These are phyloP conservation scores for Daedalea quercina DNA, from an alignment of 768 basidiomycete species.

Conservation along the genomic window DNA sequence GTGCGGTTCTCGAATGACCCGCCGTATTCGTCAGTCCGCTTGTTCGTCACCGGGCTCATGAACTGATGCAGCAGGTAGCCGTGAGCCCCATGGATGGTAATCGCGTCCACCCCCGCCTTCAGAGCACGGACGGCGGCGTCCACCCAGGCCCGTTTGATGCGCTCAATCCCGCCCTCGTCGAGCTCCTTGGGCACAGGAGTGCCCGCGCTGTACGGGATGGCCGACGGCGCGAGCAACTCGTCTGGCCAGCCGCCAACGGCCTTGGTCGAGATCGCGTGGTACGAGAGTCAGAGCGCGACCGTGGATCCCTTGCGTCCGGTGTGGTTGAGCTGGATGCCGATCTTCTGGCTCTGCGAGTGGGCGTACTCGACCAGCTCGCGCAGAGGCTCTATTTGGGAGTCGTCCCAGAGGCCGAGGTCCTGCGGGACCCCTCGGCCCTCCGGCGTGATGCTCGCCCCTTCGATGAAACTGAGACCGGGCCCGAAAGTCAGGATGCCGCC, in stretches of 20 bases:
- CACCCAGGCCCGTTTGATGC: constrained; percentile 1
- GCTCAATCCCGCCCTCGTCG: neutral
- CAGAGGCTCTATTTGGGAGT: constrained; percentile 42
- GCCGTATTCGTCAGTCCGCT: constrained; percentile 40
- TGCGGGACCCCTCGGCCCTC: constrained; percentile 61
- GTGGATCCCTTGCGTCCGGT: constrained; percentile 72
- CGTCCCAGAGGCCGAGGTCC: constrained; percentile 55
- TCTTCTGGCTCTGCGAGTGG: constrained; percentile 62
- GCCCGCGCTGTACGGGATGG: constrained; percentile 4
- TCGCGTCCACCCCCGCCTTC: constrained; percentile 25
- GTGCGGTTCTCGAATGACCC: constrained; percentile 42
- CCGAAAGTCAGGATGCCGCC: constrained; percentile 46
- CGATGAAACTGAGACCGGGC: constrained; percentile 53
- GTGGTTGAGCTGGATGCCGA: constrained; percentile 75
- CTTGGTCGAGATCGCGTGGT: constrained; percentile 27
- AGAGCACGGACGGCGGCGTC: constrained; percentile 27
- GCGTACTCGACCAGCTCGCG: constrained; percentile 59
- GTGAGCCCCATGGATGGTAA: constrained; percentile 24
- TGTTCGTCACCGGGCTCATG: constrained; percentile 28
- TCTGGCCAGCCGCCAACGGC: constrained; percentile 34
- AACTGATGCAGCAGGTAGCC: constrained; percentile 32
- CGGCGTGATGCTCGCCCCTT: constrained; percentile 58
- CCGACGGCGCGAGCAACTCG: constrained; percentile 14
- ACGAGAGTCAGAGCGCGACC: constrained; percentile 58
- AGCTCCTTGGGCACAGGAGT: constrained; percentile 2